Evolutionary conservation across 1,284 basidiomycete species (phyloP), one percentile per base, ranked within the genome.

Genomic region (Irpex sp.): DNA sequence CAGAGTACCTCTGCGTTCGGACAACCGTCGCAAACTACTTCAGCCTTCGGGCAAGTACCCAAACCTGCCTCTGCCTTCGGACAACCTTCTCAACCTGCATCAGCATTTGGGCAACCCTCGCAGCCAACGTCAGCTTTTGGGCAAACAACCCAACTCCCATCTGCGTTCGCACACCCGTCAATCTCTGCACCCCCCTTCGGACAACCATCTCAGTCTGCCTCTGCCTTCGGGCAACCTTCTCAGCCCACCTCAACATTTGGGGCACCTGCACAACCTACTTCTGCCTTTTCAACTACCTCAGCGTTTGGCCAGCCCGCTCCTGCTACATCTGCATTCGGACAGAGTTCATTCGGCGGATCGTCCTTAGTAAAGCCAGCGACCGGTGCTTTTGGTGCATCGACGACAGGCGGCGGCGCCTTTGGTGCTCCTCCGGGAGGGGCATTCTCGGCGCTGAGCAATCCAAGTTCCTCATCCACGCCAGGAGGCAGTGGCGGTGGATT

Each of bases 251-350:
- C 72, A 33, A 73, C 71, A 3, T 76, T 75, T 59, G 72, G 74
- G 17, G n/a, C 69, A 31, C 58, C 66, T 1, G 67, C 67, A 0
- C 67, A 65, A 54, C 59, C 60, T 15, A 56, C 66, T 3, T 71
- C 76, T 9, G 75, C 69, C 1, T 79, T 81, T 55, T 77, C 76
- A 47, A 59, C 65, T 17, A 66, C 69, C 1, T 73, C 71, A 15
- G 75, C 74, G 0, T 78, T 78, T 63, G 76, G 76, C 15, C 68
- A 73, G 36, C 67, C 70, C 15, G 61, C 65, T 31, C n/a, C 56
- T 59, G n/a, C 21, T 9, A 36, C 59, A 6, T 61, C 72, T 5
- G 72, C 68, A 7, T 77, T 79, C 31, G 75, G 74, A 11, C 72
- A 74, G 31, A 57, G 19, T 13, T 37, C 61, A 17, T 61, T 77